Evolutionary conservation across 176 grass and related monocot genomes (phyloP).

Genomic region (Dendrocalamus sinicus): DNA sequence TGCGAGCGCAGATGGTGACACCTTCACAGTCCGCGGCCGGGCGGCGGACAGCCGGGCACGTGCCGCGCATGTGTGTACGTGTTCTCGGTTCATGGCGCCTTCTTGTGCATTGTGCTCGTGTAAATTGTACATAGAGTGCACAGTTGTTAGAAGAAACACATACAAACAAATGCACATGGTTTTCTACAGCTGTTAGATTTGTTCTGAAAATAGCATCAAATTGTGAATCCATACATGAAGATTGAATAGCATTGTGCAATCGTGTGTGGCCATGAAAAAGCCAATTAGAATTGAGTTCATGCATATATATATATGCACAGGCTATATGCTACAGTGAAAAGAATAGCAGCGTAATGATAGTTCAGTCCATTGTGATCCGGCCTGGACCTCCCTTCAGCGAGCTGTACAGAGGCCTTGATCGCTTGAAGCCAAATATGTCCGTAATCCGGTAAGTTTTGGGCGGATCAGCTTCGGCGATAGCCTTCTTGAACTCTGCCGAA

Average conservation of each 20-base stretch:
- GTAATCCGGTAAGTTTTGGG: conserved; percentile 50
- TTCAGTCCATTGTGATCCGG: conserved; percentile 55
- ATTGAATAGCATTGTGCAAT: conserved; percentile 28
- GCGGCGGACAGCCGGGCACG: not conserved
- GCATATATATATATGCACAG: not conserved
- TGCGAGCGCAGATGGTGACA: not conserved
- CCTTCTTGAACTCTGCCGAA: conserved; percentile 47
- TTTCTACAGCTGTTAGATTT: not conserved
- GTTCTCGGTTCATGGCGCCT: not conserved
- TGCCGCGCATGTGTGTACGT: not conserved
- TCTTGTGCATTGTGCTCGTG: not conserved
- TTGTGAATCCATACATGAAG: conserved; percentile 23
- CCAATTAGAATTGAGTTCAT: conserved; percentile 14
- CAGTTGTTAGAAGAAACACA: conserved; percentile 4
- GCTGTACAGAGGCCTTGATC: conserved; percentile 71
- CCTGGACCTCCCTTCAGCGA: conserved; percentile 63
- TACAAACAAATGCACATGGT: not conserved
- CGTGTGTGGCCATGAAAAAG: not conserved
- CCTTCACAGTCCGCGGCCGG: not conserved
- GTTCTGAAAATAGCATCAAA: conserved; percentile 21
- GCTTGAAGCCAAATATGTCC: conserved; percentile 68
- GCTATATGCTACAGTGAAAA: not conserved
- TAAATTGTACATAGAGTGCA: conserved; percentile 14
- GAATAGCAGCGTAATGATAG: not conserved
- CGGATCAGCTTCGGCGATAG: conserved; percentile 31